Percentiles rank a stretch among this genome's conserved stretches.
Evolutionary conservation across 805 yeast genomes (phyloP).

Genomic region (Monosporozyma yasuniensis): DNA sequence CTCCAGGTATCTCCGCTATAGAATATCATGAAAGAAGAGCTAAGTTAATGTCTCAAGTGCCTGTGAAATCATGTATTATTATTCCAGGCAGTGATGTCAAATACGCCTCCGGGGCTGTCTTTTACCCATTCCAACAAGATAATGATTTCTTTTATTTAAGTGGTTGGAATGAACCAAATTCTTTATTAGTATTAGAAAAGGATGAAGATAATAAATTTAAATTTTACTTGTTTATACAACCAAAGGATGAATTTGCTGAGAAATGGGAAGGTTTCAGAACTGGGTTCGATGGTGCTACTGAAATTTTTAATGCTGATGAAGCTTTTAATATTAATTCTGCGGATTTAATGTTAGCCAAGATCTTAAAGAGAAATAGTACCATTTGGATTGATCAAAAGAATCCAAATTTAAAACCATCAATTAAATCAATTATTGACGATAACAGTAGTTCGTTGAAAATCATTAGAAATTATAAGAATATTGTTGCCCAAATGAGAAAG

Average conservation of each 20-base stretch:
- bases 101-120: constrained; percentile 84
- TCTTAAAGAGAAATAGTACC: constrained; percentile 41
- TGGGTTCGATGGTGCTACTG: constrained; percentile 74
- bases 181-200: constrained; percentile 59
- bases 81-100: constrained; percentile 64
- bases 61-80: constrained; percentile 54
- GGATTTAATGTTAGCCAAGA: constrained; percentile 14
- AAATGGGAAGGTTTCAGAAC: constrained; percentile 94
- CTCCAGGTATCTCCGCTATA: constrained; percentile 77
- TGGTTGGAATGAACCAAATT: constrained; percentile 89
- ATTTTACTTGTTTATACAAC: constrained; percentile 79
- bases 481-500: constrained; percentile 38
- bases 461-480: constrained; percentile 8
- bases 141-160: constrained; percentile 79
- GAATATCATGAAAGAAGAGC: constrained; percentile 74
- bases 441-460: constrained; percentile 2
- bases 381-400: constrained; percentile 23
- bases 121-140: constrained; percentile 86
- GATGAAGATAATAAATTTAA: constrained; percentile 40
- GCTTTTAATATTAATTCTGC: constrained; percentile 36
- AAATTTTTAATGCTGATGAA: constrained; percentile 81
- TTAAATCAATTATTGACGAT: background rate
- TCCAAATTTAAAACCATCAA: constrained; percentile 7
- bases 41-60: constrained; percentile 47
- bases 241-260: constrained; percentile 66